Evolutionary conservation across 169 alveolate species (phyloP), one percentile per base, ranked within the genome.

Genomic region (Plasmodium ovale): DNA sequence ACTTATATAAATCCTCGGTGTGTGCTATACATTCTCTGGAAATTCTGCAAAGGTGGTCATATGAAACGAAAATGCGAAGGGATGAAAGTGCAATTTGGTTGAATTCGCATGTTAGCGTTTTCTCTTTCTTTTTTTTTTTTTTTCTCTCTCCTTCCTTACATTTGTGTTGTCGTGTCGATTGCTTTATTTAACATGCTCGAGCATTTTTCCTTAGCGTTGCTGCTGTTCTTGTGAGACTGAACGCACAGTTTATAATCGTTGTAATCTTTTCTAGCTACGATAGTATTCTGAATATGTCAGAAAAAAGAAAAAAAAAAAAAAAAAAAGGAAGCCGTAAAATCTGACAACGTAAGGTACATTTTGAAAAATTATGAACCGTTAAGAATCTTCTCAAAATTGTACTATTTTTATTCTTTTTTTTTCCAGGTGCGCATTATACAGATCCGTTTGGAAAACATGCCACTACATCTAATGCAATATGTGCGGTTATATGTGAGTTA

Each of bases 1-100:
- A 74, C 44, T 74, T 74, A 49, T 74, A 62, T 44, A 74, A 23
- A 51, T 74, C 73, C 44, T 74, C 88, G 16, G 88, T 74, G 60
- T 74, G 58, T 0, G 88, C 44, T 23, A 74, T 12, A 35, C 88
- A 74, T 39, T 74, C 88, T 35, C 88, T 64, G 9, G 88, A 74
- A 49, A 74, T 74, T 64, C 88, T 74, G 53, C 35, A 14, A 60
- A 60, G n/a, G 14, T 5, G n/a, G 51, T 6, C 9, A 9, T 6
- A 39, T 9, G 51, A 39, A 54, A 69, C 9, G 16, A 69, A 33
- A 53, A n/a, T 25, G 62, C 12, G 25, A 68, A 21, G 9, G 39
- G 4, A 33, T 6, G 3, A 5, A 12, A 2, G 19, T 12, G 16
- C 12, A 16, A 47, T 3, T 69, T 25, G 9, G 14, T 25, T 0